These are phyloP conservation scores for Chondrus crispus DNA, from an alignment of 23 red algal genomes.

Conservation along the genomic window DNA sequence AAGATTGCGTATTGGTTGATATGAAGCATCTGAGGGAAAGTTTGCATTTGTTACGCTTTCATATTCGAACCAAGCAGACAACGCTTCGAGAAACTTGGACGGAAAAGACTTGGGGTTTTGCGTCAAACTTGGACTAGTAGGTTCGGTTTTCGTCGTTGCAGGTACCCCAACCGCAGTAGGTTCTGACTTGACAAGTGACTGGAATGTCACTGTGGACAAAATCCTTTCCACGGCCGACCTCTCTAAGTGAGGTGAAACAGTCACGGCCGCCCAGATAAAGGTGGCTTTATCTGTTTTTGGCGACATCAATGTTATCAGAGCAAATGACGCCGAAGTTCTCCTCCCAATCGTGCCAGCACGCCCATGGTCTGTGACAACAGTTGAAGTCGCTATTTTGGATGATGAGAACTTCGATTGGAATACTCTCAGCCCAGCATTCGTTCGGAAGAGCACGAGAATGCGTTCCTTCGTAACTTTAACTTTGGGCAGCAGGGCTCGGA, in stretches of 20 bases:
- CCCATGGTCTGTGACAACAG: neutral
- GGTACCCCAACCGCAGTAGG: neutral
- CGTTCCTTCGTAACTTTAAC: neutral
- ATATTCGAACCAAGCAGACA: neutral
- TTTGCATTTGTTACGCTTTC: neutral
- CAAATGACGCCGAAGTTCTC: neutral
- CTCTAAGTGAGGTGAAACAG: neutral
- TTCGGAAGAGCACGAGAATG: conserved; percentile 19
- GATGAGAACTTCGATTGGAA: neutral
- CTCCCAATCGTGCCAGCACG: neutral
- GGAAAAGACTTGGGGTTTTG: neutral
- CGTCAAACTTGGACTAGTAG: neutral
- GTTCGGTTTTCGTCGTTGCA: neutral
- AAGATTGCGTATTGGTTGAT: neutral
- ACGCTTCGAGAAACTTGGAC: neutral
- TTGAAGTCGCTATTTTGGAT: neutral
- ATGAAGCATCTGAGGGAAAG: neutral
- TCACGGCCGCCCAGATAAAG: neutral
- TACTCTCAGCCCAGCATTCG: neutral
- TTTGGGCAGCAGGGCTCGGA: neutral
- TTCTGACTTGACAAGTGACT: no score
- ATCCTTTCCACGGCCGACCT: neutral
- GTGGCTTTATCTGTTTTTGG: neutral
- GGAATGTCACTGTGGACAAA: neutral
- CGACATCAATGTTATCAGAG: neutral